Evolutionary conservation across 495 filamentous ascomycete species (phyloP), one percentile per base, ranked within the genome.

Genomic region (Talaromyces nanjingensis): DNA sequence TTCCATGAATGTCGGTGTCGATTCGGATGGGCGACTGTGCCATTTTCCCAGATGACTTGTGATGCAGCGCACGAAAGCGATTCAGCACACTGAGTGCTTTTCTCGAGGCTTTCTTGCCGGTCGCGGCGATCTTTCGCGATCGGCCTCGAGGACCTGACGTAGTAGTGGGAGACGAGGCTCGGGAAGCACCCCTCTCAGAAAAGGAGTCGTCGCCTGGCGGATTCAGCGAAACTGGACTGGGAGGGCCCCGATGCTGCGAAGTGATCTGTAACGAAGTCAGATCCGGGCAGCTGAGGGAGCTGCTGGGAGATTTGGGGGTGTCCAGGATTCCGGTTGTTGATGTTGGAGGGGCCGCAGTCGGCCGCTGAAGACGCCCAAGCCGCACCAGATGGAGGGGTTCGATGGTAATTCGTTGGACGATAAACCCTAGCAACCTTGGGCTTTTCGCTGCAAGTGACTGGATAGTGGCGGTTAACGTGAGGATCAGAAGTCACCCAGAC

Each of bases 241-340:
- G 27, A 71, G 68, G 59, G 65, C 68, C 67, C 66, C 63, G 66
- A 70, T 73, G 67, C 27, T 59, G 55, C 55, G 37, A 33, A 16
- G 63, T 14, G 57, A 77, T 79, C 71, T 78, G 77, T 67, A 79
- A 71, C 66, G 73, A 70, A 22, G 78, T 79, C 70, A 81, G 74
- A 79, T 81, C 77, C 73, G 77, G 77, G 78, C 77, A 81, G 78
- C 78, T 79, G 71, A 74, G 70, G 66, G 74, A 79, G 78, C 78
- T 79, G 78, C 74, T 74, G 66, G 72, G 71, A 67, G 74, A 69
- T 54, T 72, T 73, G 70, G 75, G 74, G 72, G 71, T 71, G 76
- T 77, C 78, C 78, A 81, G 76, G 69, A 71, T 81, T 81, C 68
- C 75, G 59, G 69, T 42, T 52, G 60, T 62, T 52, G 45, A 33